Conservation (phyloP, 257 asterid genomes). For the Nicotiana sylvestris region DNA sequence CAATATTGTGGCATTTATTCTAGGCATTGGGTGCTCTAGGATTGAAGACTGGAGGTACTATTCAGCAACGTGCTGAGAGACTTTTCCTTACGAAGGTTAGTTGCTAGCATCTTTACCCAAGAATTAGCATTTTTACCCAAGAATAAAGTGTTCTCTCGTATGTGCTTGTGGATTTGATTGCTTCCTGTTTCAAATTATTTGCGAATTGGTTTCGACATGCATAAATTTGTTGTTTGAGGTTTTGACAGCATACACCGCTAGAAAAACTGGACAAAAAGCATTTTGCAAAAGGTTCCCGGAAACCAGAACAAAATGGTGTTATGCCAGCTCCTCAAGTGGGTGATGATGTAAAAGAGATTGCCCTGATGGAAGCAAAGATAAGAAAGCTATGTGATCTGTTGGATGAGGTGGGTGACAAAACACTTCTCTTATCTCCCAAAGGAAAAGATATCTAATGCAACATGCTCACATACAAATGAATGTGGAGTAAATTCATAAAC, state of each 20-base stretch:
- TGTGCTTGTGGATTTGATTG: conserved; percentile 1
- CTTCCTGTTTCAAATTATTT: not conserved
- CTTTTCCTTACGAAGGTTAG: conserved; percentile 84
- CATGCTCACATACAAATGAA: not conserved
- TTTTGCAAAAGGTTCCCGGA: conserved; percentile 64
- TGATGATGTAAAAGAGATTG: conserved; percentile 74
- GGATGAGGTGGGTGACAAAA: conserved; percentile 52
- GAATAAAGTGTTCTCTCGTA: not conserved
- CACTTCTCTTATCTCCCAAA: not conserved
- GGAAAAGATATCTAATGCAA: not conserved
- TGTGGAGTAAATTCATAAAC: not conserved
- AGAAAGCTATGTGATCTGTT: conserved; percentile 71
- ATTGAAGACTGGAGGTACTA: conserved; percentile 89
- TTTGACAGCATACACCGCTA: conserved; percentile 69
- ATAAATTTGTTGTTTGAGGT: conserved; percentile 16
- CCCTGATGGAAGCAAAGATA: conserved; percentile 80
- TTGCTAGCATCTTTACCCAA: not conserved
- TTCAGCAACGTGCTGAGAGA: conserved; percentile 94
- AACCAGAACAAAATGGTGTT: conserved; percentile 51
- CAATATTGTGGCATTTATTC: conserved; percentile 15
- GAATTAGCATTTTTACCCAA: not conserved
- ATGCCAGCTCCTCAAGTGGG: conserved; percentile 29
- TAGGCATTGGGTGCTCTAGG: conserved; percentile 89
- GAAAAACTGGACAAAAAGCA: conserved; percentile 79
- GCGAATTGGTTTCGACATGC: not conserved